phyloP scores from a whole-genome alignment of 202 grass and related monocot genomes.

The Saccharum hybrid region DNA sequence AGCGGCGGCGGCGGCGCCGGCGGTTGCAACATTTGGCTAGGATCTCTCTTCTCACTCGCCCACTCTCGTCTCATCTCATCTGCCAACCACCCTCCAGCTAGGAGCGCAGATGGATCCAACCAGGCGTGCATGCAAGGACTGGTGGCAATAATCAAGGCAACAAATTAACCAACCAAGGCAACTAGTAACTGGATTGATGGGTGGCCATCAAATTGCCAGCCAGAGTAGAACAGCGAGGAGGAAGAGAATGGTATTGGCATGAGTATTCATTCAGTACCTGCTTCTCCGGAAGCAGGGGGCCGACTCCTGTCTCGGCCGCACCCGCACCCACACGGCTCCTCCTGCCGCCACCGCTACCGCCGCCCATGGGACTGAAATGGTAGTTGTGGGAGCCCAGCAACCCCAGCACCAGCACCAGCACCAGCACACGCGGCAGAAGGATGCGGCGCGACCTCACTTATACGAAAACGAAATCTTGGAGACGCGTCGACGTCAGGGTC shows the following conservation, averaged over 20 bases:
- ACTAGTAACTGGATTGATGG: background rate
- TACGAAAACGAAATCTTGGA: background rate
- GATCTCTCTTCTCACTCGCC: background rate
- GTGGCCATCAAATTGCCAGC: background rate
- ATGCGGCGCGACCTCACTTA: background rate
- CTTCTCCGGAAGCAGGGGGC: constrained; percentile 4
- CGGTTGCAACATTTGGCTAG: background rate
- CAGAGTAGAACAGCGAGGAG: background rate
- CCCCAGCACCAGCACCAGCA: no score
- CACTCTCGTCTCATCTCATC: background rate
- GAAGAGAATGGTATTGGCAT: background rate
- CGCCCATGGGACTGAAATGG: constrained; percentile 13
- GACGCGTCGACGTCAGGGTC: constrained; percentile 28
- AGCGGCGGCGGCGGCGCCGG: background rate
- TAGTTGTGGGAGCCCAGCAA: background rate
- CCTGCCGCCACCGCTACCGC: background rate
- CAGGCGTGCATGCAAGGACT: background rate
- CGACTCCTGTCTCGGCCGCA: background rate
- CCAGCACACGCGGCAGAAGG: background rate
- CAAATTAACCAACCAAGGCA: background rate
- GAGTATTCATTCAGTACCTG: background rate
- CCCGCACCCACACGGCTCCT: background rate
- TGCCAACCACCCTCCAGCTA: constrained; percentile 25
- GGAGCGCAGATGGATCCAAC: background rate
- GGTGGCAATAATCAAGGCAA: background rate